phyloP scores from a whole-genome alignment of 768 basidiomycete genomes.

The Cytidiella melzeri region DNA sequence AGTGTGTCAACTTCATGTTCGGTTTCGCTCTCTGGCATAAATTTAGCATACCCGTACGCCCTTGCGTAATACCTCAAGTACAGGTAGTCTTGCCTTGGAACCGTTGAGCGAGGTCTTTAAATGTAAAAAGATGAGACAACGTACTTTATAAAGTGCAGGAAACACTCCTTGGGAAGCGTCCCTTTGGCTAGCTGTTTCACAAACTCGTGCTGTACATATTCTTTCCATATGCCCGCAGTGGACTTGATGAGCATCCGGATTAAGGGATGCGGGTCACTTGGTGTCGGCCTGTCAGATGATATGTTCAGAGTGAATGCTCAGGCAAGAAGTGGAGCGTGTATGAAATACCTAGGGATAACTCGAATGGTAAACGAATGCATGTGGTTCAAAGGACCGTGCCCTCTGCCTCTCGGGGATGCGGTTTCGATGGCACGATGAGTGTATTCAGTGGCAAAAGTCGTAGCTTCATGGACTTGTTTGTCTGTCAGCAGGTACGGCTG shows the following conservation, averaged over 20 bases:
- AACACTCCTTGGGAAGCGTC: constrained; percentile 55
- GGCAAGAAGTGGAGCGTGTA: background rate
- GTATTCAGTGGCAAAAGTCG: constrained; percentile 55
- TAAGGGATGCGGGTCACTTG: constrained; percentile 61
- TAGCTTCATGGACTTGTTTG: constrained; percentile 49
- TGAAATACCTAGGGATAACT: constrained; percentile 49
- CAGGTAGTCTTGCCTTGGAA: constrained; percentile 79
- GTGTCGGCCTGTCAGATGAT: constrained; percentile 41
- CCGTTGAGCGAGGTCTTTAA: too few relatives aligned
- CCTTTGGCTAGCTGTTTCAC: constrained; percentile 72
- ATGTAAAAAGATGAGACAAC: constrained; percentile 17
- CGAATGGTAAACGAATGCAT: constrained; percentile 50
- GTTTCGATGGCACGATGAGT: constrained; percentile 70
- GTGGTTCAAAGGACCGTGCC: constrained; percentile 86
- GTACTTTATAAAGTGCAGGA: constrained; percentile 82
- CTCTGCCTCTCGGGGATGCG: constrained; percentile 61
- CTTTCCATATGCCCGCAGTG: constrained; percentile 53
- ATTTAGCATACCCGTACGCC: constrained; percentile 55
- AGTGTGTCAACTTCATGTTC: background rate
- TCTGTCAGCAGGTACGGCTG: background rate
- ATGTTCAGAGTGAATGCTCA: too few relatives aligned
- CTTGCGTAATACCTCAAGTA: constrained; percentile 82
- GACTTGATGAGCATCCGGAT: constrained; percentile 55
- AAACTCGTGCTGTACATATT: constrained; percentile 81
- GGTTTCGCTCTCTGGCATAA: background rate